Base-by-base conservation (phyloP, 208 protist genomes). In the Trypanosoma rangeli region DNA sequence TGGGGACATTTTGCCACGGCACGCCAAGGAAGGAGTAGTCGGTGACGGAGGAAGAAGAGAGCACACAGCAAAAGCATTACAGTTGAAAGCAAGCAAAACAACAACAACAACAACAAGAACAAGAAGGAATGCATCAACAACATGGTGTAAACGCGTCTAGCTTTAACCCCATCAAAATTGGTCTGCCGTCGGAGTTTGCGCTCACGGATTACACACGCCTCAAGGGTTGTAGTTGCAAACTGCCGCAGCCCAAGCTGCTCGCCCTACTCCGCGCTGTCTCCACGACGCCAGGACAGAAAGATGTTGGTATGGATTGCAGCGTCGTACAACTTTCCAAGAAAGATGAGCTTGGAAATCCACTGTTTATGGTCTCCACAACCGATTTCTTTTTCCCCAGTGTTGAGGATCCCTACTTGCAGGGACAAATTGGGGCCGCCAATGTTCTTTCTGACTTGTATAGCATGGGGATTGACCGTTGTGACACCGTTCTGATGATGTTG, bases 301-400 rank as follows among this genome's bases (percentile, higher is more conserved):
- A 94, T 64, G 88, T 94, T 22, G 89, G 89, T 24, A 93, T 95
- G 82, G 95, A 98, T 81, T 98, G 96, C 87, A 93, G 84, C 62
- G 94, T 98, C 54, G 85, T 97, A 4, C 91, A 89, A n/a, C 70
- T 97, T 58, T 79, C 72, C 31, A 85, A 85, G 75, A 78, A 66
- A 15, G 83, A 83, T 64, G 80, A 69, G 42, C 33, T 37, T 22
- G 79, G 75, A 28, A 65, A 90, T 35, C 29, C 58, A 5, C 87
- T 98, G 3, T 97, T 89, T 54, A 86, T 98, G 64, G 82, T 98
- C 52, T 96, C 90, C n/a, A 98, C 95, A 16, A 98, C 94, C 13
- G 97, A 98, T 82, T 99, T 98, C 73, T 99, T 99, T 75, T 98
- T 97, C 70, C 98, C 98, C 24, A 90, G 96, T 64, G 93, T 99